phyloP scores from a whole-genome alignment of 2,329 filamentous ascomycete genomes.

The Rutstroemia sydowiana region DNA sequence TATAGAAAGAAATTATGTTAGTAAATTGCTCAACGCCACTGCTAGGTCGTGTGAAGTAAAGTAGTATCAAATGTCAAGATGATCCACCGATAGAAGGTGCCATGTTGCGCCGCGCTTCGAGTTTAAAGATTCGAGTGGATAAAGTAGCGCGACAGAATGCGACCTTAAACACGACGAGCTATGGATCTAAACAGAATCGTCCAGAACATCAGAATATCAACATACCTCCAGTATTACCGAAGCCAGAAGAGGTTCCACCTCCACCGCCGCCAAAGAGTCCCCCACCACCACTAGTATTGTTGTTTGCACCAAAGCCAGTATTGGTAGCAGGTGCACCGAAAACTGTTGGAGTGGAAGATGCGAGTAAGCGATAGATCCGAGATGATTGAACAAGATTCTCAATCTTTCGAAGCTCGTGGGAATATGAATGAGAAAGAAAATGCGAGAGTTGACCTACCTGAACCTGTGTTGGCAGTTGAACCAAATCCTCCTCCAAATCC shows the following conservation, averaged over 20 bases:
- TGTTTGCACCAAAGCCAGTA: constrained; percentile 34
- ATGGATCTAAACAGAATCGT: constrained; percentile 17
- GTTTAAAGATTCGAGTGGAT: constrained; percentile 5
- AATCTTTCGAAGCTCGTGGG: not conserved
- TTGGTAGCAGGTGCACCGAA: constrained; percentile 35
- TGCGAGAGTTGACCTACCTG: constrained; percentile 29
- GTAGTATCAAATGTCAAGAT: not conserved
- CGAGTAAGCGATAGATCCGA: constrained; percentile 30
- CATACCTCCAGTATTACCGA: constrained; percentile 34
- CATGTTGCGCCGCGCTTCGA: not conserved
- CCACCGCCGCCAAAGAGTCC: constrained; percentile 28
- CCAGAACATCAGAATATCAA: constrained; percentile 23
- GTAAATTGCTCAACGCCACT: constrained; percentile 5
- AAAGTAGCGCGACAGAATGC: constrained; percentile 5
- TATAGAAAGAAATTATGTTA: constrained; percentile 18
- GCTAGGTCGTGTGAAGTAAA: not conserved
- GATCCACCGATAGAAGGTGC: not conserved
- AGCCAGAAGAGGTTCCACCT: constrained; percentile 27
- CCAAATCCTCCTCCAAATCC: constrained; percentile 53
- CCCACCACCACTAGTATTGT: constrained; percentile 31
- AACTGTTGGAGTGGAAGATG: constrained; percentile 30
- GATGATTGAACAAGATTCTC: constrained; percentile 6
- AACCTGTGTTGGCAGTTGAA: constrained; percentile 26
- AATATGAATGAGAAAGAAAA: constrained; percentile 4
- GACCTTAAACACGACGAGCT: constrained; percentile 8